Evolutionary conservation across 768 basidiomycete genomes (phyloP).

Genomic region (Lactarius hatsudake): DNA sequence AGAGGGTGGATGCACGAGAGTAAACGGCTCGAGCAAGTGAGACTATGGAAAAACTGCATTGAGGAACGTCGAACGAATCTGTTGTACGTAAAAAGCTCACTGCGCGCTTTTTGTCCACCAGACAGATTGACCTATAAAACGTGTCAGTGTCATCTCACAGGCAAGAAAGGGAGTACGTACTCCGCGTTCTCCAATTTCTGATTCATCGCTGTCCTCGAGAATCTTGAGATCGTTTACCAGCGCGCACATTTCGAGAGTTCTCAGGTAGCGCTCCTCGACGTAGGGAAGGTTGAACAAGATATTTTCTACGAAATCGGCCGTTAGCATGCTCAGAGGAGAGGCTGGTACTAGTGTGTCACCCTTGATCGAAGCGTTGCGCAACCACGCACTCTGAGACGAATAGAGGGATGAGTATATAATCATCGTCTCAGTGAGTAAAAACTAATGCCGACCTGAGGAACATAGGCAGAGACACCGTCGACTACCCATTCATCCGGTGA

Average conservation of each 20-base stretch:
- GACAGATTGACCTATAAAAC: constrained; percentile 43
- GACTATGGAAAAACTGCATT: constrained; percentile 38
- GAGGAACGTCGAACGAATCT: background rate
- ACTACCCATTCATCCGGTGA: constrained; percentile 72
- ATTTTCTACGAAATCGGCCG: constrained; percentile 44
- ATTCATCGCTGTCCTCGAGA: constrained; percentile 83
- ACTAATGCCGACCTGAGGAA: constrained; percentile 58
- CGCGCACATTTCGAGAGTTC: constrained; percentile 75
- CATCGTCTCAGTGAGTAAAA: constrained; percentile 28
- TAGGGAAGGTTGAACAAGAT: constrained; percentile 80
- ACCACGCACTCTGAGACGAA: constrained; percentile 49
- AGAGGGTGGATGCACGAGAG: constrained; percentile 75
- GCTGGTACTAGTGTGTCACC: constrained; percentile 32
- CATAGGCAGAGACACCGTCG: constrained; percentile 78
- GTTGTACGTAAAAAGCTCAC: constrained; percentile 34
- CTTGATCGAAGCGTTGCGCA: constrained; percentile 68
- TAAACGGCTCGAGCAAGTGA: constrained; percentile 85
- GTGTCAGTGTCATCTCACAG: background rate
- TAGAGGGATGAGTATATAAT: constrained; percentile 11
- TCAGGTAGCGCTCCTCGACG: constrained; percentile 68
- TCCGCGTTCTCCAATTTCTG: constrained; percentile 85
- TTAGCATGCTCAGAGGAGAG: background rate
- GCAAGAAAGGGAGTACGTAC: constrained; percentile 37
- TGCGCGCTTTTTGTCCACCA: constrained; percentile 54
- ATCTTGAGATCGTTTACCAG: constrained; percentile 74